Evolutionary conservation across 108 stramenopile genomes (phyloP), one percentile per base, ranked within the genome.

Genomic region (Stephanodiscus minutulus): DNA sequence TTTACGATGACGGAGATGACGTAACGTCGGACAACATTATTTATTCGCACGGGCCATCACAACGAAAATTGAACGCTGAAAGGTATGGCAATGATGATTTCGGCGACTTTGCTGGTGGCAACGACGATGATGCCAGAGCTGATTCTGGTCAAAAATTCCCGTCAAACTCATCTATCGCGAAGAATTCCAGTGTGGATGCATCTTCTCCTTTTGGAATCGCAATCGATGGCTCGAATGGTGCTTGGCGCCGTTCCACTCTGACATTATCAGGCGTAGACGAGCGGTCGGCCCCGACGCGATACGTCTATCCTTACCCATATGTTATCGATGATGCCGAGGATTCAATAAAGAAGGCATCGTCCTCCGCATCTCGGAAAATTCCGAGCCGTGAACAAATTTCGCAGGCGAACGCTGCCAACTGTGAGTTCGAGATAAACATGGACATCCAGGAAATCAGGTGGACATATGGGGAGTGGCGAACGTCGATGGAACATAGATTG

Each of bases 391-490:
- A 93, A 67, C 81, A 86, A 65, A 43, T 60, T 11, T 68, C 87
- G 44, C 83, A 88, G 64, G 71, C 43, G 6, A 92, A 92, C 79
- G 88, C 84, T 44, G 82, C 81, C 12, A 61, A 76, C 17, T 96
- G 95, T 70, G 91, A 87, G 63, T 96, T 96, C 65, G 86, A 85
- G 61, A 82, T 96, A 25, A 88, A 82, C 35, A 54, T 96, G 44
- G 64, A 91, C 70, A 72, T 92, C 13, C 75, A 87, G 66, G 83
- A 81, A 66, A 81, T 77, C 17, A 76, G 82, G 60, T 88, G 83
- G 88, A 84, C 81, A n/a, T 60, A 83, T 13, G 86, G 83, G 5
- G 84, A 88, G 49, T 92, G 90, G 90, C 79, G 86, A 59, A 71
- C 65, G 24, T 47, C 89, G 20, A 49, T 88, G 44, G 44, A 82